Evolutionary conservation across 805 yeast genomes (phyloP).

Genomic region (Yarrowia sp.): DNA sequence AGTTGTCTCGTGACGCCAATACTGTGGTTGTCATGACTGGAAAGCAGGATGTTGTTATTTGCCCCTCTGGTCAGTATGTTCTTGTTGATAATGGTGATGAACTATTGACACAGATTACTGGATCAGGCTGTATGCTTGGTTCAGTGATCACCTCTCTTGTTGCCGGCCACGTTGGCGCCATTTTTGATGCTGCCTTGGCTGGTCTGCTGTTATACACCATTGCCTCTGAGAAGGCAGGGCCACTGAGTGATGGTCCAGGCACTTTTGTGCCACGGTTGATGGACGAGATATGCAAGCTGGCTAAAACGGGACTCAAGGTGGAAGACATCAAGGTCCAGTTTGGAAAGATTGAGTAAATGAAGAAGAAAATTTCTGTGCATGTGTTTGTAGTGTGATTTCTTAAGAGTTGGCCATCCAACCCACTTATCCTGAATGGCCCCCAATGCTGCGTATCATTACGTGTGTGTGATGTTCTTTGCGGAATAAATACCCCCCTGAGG

Average conservation of each 20-base stretch:
- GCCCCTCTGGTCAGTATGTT: not conserved
- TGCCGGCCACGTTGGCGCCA: constrained; percentile 43
- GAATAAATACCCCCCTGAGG: too few species aligned
- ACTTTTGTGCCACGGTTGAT: constrained; percentile 48
- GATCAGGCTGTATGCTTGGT: constrained; percentile 80
- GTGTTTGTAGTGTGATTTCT: too few species aligned
- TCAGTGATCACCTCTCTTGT: constrained; percentile 60
- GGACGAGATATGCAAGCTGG: constrained; percentile 36
- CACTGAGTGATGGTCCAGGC: constrained; percentile 49
- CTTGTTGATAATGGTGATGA: constrained; percentile 55
- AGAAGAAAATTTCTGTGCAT: not conserved
- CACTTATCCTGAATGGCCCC: too few species aligned
- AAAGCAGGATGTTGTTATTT: constrained; percentile 46
- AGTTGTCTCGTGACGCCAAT: constrained; percentile 50
- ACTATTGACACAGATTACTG: constrained; percentile 67
- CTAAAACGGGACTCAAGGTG: not conserved
- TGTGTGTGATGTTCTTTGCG: too few species aligned
- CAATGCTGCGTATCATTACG: too few species aligned
- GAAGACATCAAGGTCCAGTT: constrained; percentile 3
- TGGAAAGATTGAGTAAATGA: not conserved
- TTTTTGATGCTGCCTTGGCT: constrained; percentile 48
- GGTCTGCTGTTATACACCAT: constrained; percentile 59
- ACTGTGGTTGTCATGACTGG: constrained; percentile 75
- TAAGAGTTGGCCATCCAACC: too few species aligned
- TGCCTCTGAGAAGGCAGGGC: constrained; percentile 58